A percentile compares a stretch with the other conserved stretches of the same genome.
phyloP scores from a whole-genome alignment of 2,329 filamentous ascomycete genomes.

The Trichoderma koningii region DNA sequence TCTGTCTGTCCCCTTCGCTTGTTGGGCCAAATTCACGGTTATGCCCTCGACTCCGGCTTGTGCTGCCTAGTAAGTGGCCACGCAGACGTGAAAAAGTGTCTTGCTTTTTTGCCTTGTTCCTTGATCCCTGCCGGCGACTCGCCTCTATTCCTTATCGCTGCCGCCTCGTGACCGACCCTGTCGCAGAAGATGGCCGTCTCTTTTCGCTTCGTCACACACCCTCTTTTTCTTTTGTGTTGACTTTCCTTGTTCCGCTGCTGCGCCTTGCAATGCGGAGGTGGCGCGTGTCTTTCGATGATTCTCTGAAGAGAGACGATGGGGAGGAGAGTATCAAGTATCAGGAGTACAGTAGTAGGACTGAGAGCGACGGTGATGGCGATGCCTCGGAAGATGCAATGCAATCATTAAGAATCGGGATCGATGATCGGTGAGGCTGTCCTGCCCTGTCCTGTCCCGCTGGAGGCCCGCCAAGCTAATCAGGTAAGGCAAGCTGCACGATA shows the following conservation, averaged over 20 bases:
- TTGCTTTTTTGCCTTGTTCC: constrained; percentile 8
- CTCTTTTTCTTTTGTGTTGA: neutral
- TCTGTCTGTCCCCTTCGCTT: neutral
- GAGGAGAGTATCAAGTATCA: neutral
- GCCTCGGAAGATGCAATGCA: no score
- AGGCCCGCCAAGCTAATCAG: no score
- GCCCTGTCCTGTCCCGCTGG: neutral
- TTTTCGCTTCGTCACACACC: neutral
- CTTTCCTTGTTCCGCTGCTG: neutral
- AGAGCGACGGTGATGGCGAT: neutral
- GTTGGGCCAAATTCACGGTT: neutral
- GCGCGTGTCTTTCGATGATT: neutral
- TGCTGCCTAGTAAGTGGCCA: neutral
- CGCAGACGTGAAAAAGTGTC: neutral
- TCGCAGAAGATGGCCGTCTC: neutral
- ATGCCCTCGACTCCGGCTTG: neutral
- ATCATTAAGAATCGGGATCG: neutral
- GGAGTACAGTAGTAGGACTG: no score
- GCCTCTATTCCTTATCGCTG: constrained; percentile 7
- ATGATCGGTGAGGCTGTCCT: neutral
- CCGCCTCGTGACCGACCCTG: constrained; percentile 13
- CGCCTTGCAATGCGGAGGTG: constrained; percentile 24
- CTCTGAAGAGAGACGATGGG: neutral
- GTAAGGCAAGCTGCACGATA: neutral
- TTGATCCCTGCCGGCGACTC: neutral